Conservation (phyloP, 2,329 filamentous ascomycete species). For the Microdochium trichocladiopsis region DNA sequence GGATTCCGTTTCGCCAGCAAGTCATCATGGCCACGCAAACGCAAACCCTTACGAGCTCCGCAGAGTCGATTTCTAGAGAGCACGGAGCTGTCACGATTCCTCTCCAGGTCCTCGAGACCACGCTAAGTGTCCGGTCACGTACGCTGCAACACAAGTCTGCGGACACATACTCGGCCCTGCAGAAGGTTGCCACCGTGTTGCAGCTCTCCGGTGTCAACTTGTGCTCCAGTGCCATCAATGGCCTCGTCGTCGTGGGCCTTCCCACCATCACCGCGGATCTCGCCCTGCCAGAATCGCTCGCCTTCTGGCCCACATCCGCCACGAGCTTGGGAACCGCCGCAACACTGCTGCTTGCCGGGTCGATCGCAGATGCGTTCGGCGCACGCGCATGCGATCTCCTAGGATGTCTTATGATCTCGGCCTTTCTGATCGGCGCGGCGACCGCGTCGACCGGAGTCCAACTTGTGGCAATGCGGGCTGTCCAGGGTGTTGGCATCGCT, state of each 20-base stretch:
- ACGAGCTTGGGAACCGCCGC: slow-evolving; percentile 7
- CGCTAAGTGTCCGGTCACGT: not conserved
- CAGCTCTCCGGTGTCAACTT: slow-evolving; percentile 4
- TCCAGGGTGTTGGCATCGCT: slow-evolving; percentile 8
- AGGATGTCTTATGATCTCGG: slow-evolving; percentile 6
- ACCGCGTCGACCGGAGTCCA: slow-evolving; percentile 6
- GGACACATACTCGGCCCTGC: not conserved
- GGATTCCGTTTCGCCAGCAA: too few relatives aligned
- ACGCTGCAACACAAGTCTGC: not conserved
- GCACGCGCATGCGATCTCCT: slow-evolving; percentile 4
- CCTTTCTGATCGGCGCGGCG: slow-evolving; percentile 7
- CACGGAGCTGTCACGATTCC: not conserved
- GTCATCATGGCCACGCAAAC: not conserved
- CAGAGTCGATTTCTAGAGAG: not conserved
- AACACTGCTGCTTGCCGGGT: slow-evolving; percentile 9
- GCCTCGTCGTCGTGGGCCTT: slow-evolving; percentile 7
- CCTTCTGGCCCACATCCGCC: slow-evolving; percentile 9
- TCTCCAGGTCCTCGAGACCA: not conserved
- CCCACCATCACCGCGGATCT: slow-evolving; percentile 16
- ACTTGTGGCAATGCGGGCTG: slow-evolving; percentile 9
- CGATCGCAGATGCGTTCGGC: slow-evolving; percentile 11
- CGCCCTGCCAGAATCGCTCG: slow-evolving; percentile 1
- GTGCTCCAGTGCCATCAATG: slow-evolving; percentile 16
- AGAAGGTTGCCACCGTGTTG: not conserved
- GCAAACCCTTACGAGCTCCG: not conserved